phyloP scores from a whole-genome alignment of 768 basidiomycete species.

The Termitomyces sp. region DNA sequence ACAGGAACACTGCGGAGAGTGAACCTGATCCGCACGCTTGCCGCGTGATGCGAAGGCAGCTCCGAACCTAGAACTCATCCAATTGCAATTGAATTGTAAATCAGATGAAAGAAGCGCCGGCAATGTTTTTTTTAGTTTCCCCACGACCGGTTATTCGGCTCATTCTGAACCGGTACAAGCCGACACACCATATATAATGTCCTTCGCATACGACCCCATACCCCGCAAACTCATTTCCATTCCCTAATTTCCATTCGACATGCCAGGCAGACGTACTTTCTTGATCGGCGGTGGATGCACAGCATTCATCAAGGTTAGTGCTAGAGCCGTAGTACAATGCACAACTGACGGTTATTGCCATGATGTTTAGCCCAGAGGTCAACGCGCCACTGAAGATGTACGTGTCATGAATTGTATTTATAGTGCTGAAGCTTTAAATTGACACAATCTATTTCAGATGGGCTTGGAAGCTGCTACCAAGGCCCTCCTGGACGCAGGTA shows the following conservation, averaged over 20 bases:
- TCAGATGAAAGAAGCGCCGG: conserved; percentile 3
- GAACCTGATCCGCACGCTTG: background rate
- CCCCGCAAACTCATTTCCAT: background rate
- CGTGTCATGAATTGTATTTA: conserved; percentile 20
- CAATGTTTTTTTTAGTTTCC: background rate
- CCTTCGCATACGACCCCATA: background rate
- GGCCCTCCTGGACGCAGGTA: conserved; percentile 82
- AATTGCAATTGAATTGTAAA: background rate
- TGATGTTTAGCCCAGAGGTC: conserved; percentile 60
- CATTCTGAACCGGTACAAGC: background rate
- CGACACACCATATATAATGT: background rate
- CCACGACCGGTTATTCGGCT: background rate
- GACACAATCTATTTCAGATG: conserved; percentile 48
- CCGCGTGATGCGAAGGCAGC: background rate
- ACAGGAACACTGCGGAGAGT: background rate
- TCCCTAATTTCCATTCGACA: conserved; percentile 11
- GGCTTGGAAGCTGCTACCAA: conserved; percentile 86
- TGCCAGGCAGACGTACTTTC: conserved; percentile 52
- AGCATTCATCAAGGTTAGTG: conserved; percentile 69
- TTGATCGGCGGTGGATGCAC: conserved; percentile 76
- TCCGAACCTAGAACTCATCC: background rate
- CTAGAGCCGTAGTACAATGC: background rate
- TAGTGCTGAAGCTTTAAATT: background rate
- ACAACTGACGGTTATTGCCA: background rate
- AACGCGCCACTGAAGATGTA: conserved; percentile 71